Base-by-base conservation (phyloP, 139 green algal genomes). In the Coccomyxa sp. region DNA sequence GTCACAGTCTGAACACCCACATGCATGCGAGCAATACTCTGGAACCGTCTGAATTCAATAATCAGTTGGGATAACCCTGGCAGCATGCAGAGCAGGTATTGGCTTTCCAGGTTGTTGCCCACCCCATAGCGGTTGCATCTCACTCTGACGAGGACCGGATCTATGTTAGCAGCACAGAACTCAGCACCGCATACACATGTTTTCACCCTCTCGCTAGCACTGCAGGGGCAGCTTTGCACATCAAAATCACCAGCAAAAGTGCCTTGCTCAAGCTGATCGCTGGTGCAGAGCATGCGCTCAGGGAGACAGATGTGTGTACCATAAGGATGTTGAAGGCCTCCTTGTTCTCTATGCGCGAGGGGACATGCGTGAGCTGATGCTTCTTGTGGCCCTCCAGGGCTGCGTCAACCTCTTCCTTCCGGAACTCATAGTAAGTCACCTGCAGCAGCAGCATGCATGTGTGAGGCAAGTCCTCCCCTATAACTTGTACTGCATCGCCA, bases 401-500 rank as follows among this genome's bases (percentile, higher is more conserved):
- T 10, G 44, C 44, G 29, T 80, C 76, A 2, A 80, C 36, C 39
- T 80, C 76, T 31, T 80, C 76, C 8, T 70, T 68, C 37, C 33
- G 31, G 72, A 80, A 80, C 64, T 80, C 76, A 35, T 55, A 75
- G 64, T 80, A 80, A 10, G 37, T 75, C 76, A 75, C 34, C 76
- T 80, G 76, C 64, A 50, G 35, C 64, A 71, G 44, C 44, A 58
- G 44, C 44, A 58, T 14, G 44, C 10, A 58, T 58, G 44, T 58
- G 44, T 58, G 14, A 14, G 44, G 44, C 10, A 58, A 58, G 14
- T 14, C 10, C 44, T 58, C 12, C 44, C 12, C 44, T 10, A 14
- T 58, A 58, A 14, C 44, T 58, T n/a, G n/a, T n/a, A n/a, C n/a
- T n/a, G n/a, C n/a, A n/a, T n/a, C n/a, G n/a, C n/a, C n/a, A n/a